Conservation (phyloP, 345 rosid species). For the Zanthoxylum bungeanum region DNA sequence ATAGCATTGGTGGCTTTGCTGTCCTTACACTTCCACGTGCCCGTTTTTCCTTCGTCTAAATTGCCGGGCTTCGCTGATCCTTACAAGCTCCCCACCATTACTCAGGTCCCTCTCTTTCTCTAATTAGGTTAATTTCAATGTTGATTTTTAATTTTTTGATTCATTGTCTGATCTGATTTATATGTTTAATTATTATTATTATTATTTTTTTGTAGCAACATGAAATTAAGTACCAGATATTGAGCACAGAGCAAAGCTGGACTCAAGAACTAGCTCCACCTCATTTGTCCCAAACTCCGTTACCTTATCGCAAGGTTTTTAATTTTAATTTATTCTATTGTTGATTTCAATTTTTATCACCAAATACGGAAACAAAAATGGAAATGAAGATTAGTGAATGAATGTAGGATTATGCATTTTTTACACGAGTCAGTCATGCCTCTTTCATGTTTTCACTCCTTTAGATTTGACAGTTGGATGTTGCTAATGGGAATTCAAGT, state of each 20-base stretch:
- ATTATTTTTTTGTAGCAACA: constrained; percentile 29
- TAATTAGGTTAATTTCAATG: neutral
- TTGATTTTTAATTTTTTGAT: neutral
- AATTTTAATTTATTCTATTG: neutral
- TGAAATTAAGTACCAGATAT: constrained; percentile 32
- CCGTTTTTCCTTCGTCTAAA: constrained; percentile 42
- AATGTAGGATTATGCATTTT: constrained; percentile 2
- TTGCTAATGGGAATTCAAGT: constrained; percentile 35
- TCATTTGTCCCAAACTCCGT: constrained; percentile 40
- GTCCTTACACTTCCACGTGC: constrained; percentile 47
- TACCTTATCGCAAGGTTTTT: constrained; percentile 54
- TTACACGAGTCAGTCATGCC: constrained; percentile 51
- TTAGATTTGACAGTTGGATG: constrained; percentile 88
- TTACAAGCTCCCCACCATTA: constrained; percentile 37
- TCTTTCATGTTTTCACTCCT: constrained; percentile 75
- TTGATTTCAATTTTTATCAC: neutral
- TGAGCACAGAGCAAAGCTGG: constrained; percentile 43
- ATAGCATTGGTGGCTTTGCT: constrained; percentile 47
- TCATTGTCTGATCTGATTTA: neutral
- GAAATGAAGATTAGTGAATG: neutral
- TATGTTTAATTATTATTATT: neutral
- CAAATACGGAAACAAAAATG: neutral
- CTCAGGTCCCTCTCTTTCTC: constrained; percentile 24
- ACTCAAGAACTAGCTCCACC: constrained; percentile 52
- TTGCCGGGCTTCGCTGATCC: constrained; percentile 43